Evolutionary conservation across 805 yeast species (phyloP).

Genomic region (Barnettozyma sp.): DNA sequence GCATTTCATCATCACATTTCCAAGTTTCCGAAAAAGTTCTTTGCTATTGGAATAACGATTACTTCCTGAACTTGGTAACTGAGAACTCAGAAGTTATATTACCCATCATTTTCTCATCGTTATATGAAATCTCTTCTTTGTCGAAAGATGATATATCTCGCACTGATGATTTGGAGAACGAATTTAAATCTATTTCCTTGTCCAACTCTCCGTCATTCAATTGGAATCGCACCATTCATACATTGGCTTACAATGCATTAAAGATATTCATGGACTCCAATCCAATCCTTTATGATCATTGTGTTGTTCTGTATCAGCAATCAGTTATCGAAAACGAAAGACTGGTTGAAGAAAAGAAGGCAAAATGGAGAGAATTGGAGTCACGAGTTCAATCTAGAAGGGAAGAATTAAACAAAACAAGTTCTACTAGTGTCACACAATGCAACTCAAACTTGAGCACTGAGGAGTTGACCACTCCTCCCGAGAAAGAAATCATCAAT

Average conservation of each 20-base stretch:
- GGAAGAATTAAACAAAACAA: too few species aligned
- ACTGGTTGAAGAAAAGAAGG: slow-evolving; percentile 53
- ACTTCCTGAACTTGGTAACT: slow-evolving; percentile 80
- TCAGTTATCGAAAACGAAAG: slow-evolving; percentile 66
- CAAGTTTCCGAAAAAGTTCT: slow-evolving; percentile 95
- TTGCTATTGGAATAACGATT: slow-evolving; percentile 92
- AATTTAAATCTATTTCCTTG: slow-evolving; percentile 11
- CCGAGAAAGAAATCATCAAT: slow-evolving; percentile 1
- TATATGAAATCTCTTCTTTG: slow-evolving; percentile 66
- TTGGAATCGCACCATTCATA: slow-evolving; percentile 93
- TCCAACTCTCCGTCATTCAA: slow-evolving; percentile 41
- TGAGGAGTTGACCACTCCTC: too few species aligned
- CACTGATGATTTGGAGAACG: slow-evolving; percentile 14
- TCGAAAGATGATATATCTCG: slow-evolving; percentile 25
- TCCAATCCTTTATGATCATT: slow-evolving; percentile 85
- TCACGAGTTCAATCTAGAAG: slow-evolving; percentile 49
- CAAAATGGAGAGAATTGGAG: slow-evolving; percentile 68
- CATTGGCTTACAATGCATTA: slow-evolving; percentile 84
- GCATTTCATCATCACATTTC: slow-evolving; percentile 92
- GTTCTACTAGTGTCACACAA: too few species aligned
- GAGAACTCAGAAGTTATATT: slow-evolving; percentile 89
- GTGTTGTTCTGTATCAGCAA: slow-evolving; percentile 81
- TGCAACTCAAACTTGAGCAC: too few species aligned
- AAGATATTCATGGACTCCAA: slow-evolving; percentile 88
- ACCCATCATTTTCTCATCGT: slow-evolving; percentile 85